Evolutionary conservation across 169 alveolate species (phyloP), one percentile per base, ranked within the genome.

Genomic region (Cryptosporidium xiaoi): DNA sequence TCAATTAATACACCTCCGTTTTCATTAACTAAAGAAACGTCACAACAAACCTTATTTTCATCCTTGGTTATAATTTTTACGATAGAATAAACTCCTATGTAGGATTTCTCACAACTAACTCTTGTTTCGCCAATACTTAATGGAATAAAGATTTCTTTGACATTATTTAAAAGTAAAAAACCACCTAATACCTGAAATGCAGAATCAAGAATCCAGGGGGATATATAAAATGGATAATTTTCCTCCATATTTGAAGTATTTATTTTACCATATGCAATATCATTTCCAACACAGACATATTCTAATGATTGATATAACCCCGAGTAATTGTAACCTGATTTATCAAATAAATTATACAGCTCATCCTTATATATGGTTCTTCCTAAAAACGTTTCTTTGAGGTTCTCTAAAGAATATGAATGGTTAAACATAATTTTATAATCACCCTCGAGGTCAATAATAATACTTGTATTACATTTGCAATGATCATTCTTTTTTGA

Each of bases 101-200:
- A 77, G 0, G 66, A 51, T 3, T 77, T 36, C 18, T 15, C 33
- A 62, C 20, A 62, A 24, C 64, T 60, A 3, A 77, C 33, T 40
- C 20, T 4, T 36, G 50, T 24, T 62, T 77, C 65, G 24, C 64
- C 77, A 62, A 60, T 40, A 24, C 53, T 20, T 24, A 50, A 18
- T 3, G 87, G 87, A 77, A 77, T 44, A 60, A 60, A 77, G 2
- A 15, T 40, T 20, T 56, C 34, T 40, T 31, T 18, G 40, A 55
- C 31, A 0, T 31, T 66, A 10, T 77, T 36, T 18, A 18, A 3
- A 8, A 77, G 16, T 60, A 77, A 51, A 44, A 77, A 60, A 24
- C 87, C 87, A 46, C 87, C 87, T 24, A 62, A 20, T 5, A 77
- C 87, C 18, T 77, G 87, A 62, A 77, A 77, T 12, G 87, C 87